These are phyloP conservation scores for Dioscorea zingiberensis DNA, from an alignment of 106 monocot genomes.

Conservation along the genomic window DNA sequence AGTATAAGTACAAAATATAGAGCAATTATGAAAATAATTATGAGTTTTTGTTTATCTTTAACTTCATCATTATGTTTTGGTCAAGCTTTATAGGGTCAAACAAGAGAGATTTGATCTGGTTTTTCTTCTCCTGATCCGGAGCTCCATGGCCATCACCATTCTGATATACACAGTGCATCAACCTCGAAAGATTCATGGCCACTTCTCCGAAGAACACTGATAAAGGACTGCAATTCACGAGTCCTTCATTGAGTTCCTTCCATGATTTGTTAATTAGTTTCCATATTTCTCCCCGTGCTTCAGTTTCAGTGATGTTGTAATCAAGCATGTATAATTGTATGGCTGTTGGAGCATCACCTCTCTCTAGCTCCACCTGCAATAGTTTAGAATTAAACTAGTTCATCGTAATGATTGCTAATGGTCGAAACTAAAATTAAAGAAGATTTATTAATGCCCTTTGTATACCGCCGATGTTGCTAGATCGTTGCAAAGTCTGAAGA, in stretches of 20 bases:
- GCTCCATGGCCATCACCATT: conserved; percentile 32
- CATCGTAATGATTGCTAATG: too few relatives aligned
- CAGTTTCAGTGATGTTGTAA: conserved; percentile 20
- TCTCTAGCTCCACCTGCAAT: conserved; percentile 38
- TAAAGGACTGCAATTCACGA: neutral
- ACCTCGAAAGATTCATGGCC: conserved; percentile 31
- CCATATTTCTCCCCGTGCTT: conserved; percentile 17
- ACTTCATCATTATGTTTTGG: too few relatives aligned
- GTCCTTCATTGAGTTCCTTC: conserved; percentile 35
- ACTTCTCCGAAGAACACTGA: conserved; percentile 15
- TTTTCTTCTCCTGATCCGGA: conserved; percentile 25
- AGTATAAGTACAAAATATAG: too few relatives aligned
- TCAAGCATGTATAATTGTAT: conserved; percentile 43
- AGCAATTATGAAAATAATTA: too few relatives aligned
- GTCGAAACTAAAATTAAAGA: neutral
- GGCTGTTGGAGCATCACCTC: conserved; percentile 38
- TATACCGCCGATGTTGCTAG: conserved; percentile 36
- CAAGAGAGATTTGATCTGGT: conserved; percentile 21
- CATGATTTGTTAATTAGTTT: conserved; percentile 16
- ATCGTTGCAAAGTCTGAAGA: conserved; percentile 47
- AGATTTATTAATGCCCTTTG: neutral
- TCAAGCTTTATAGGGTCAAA: conserved; percentile 10
- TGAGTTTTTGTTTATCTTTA: too few relatives aligned
- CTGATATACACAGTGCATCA: conserved; percentile 30
- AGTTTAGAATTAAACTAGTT: neutral